Base-by-base conservation (phyloP, 2,329 filamentous ascomycete species). In the Claviceps pazoutovae region DNA sequence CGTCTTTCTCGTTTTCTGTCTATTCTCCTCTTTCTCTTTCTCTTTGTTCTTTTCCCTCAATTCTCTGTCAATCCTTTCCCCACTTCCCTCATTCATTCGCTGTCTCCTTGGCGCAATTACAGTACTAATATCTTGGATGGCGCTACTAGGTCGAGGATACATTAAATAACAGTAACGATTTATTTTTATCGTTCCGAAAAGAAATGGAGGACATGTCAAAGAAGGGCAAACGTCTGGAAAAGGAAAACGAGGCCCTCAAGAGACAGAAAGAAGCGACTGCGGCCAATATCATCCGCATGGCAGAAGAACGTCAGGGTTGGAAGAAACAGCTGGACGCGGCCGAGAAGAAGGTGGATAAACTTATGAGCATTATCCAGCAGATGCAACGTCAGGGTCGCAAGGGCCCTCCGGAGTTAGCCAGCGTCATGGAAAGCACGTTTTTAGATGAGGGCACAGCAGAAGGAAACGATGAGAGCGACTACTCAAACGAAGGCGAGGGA, bases 161-260 rank as follows among this genome's bases (percentile, higher is more conserved):
- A 39, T 78, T 97, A 49, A 97, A 96, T 71, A 97, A 96, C 66
- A 95, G 88, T 69, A 97, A 97, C 72, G 93, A 97, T 66, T 74
- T 97, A 51, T 97, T 97, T 68, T 74, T 96, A 59, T 96, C 93
- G 1, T 97, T 97, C 70, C 82, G 91, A 51, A 96, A 95, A 71
- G 93, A 97, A 70, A 97, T 97, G 90, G 93, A 97, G 70, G 93
- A 97, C 64, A 97, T 97, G 90, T 95, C 90, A 1, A 96, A 96
- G 73, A 97, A 97, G 73, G 95, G 91, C 5, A 96, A 96, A 69
- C 84, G 89, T 26, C 74, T 98, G 50, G 93, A 98, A 67, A 95
- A 95, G 70, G 93, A 98, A 64, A 97, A 98, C 62, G 84, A 93
- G 60, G 84, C 80, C 17, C 78, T 95, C 49, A 95, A 88, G 58